Base-by-base conservation (phyloP, 768 basidiomycete species). In the Leccinum boreale region DNA sequence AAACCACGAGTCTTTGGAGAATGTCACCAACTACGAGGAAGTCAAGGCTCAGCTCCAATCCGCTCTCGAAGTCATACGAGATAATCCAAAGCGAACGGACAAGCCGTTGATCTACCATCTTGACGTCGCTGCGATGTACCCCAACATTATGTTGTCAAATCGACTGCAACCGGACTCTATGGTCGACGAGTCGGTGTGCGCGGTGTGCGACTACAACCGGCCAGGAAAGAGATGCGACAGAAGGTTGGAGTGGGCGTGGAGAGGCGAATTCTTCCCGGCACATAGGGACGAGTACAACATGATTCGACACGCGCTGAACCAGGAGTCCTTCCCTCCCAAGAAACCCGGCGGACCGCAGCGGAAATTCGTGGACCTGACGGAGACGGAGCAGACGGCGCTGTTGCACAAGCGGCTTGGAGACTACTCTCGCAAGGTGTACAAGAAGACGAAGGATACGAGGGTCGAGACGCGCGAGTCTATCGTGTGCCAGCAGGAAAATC, bases 141-240 rank as follows among this genome's bases (percentile, higher is more conserved):
- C 97, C 56, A 99, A 98, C 74, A 98, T 99, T 84, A 99, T 99
- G 97, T 87, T 99, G 79, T 98, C 95, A 17, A 99, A 99, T 70
- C 92, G 97, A 33, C 81, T 99, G 2, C 97, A 99, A 65, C 97
- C 97, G 2, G 97, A 99, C 74, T 97, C 97, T 2, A 90, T 98
- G 77, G 89, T 98, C 10, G 93, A 95, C 67, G 97, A 98, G 72
- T 86, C 96, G 19, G 89, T 88, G 17, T 99, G 97, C 67, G 97
- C 97, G 1, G 94, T 98, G 2, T 99, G 97, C 75, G 97, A 99
- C 74, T 98, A 89, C 72, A 99, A 99, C 66, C 85, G 95, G 9
- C 95, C 97, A 0, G 93, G 92, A 21, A 99, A 99, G 76, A 82
- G 85, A 11, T 99, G 97, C 73, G 97, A 98, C 70, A 79, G 97